Percentiles rank a stretch among this genome's conserved stretches.
Evolutionary conservation across 371 early-diverging fungal genomes (phyloP).

Genomic region (Umbelopsis sp.): DNA sequence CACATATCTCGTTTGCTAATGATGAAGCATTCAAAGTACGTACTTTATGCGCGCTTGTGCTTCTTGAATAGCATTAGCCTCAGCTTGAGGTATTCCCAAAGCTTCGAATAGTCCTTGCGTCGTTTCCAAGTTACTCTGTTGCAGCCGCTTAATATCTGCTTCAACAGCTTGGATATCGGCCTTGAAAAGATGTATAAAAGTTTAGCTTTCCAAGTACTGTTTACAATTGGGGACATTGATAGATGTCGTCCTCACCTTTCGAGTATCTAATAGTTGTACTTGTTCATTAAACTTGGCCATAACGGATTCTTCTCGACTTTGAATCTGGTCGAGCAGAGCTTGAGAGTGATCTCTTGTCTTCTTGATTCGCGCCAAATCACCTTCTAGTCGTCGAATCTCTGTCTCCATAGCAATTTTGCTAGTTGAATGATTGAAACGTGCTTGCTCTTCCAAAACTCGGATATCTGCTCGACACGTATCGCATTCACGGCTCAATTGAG

Average conservation of each 20-base stretch:
- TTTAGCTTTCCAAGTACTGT: not conserved
- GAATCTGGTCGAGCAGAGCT: not conserved
- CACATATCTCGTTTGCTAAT: not conserved
- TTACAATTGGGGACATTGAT: too few relatives aligned
- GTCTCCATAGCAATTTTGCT: constrained; percentile 52
- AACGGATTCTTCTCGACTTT: constrained; percentile 1
- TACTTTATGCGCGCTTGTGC: not conserved
- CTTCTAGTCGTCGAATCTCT: constrained; percentile 72
- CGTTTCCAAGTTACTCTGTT: not conserved
- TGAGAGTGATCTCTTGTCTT: constrained; percentile 56
- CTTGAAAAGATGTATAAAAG: not conserved
- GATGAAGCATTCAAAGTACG: not conserved
- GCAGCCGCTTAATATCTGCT: constrained; percentile 1
- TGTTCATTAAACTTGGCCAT: not conserved
- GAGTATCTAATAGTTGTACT: not conserved
- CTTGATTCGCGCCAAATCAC: constrained; percentile 78
- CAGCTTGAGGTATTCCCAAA: not conserved
- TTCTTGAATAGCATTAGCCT: constrained; percentile 1
- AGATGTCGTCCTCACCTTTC: not conserved
- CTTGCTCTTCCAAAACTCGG: constrained; percentile 30
- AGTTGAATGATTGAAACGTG: constrained; percentile 26
- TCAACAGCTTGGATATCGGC: constrained; percentile 1
- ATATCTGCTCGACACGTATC: constrained; percentile 27
- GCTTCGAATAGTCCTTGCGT: not conserved
- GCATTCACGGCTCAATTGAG: constrained; percentile 27